Evolutionary conservation across 768 basidiomycete genomes (phyloP).

Genomic region (Tremella yokohamensis): DNA sequence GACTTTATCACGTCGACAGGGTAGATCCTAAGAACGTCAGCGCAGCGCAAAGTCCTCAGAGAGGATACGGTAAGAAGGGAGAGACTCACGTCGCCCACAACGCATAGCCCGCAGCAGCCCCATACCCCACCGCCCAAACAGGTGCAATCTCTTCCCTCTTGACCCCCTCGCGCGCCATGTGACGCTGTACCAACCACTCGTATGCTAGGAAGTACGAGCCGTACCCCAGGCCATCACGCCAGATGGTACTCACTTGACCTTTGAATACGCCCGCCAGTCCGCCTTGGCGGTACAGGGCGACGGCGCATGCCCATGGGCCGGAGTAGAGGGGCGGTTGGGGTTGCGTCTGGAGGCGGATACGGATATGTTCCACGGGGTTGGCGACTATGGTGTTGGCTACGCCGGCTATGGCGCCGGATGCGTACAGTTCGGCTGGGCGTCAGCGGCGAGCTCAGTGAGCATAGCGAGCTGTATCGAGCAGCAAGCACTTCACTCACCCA

Average conservation of each 20-base stretch:
- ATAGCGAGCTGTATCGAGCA: neutral
- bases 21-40: constrained; percentile 62
- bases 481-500: constrained; percentile 54
- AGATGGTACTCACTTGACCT: constrained; percentile 82
- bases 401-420: constrained; percentile 78
- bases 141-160: constrained; percentile 71
- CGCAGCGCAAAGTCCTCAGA: neutral
- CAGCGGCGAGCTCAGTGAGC: neutral
- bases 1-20: constrained; percentile 96
- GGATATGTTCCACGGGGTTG: constrained; percentile 94
- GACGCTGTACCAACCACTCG: constrained; percentile 83
- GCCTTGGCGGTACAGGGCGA: constrained; percentile 68
- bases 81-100: constrained; percentile 50
- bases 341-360: constrained; percentile 92
- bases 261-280: constrained; percentile 87
- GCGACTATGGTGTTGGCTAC: constrained; percentile 88
- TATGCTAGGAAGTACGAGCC: constrained; percentile 80
- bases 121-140: constrained; percentile 74
- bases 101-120: constrained; percentile 87
- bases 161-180: constrained; percentile 57
- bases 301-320: constrained; percentile 84
- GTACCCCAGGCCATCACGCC: constrained; percentile 54
- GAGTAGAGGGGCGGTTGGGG: constrained; percentile 67
- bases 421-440: constrained; percentile 61
- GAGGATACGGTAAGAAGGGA: neutral